phyloP scores from a whole-genome alignment of 805 yeast species.

The Wickerhamia fluorescens region DNA sequence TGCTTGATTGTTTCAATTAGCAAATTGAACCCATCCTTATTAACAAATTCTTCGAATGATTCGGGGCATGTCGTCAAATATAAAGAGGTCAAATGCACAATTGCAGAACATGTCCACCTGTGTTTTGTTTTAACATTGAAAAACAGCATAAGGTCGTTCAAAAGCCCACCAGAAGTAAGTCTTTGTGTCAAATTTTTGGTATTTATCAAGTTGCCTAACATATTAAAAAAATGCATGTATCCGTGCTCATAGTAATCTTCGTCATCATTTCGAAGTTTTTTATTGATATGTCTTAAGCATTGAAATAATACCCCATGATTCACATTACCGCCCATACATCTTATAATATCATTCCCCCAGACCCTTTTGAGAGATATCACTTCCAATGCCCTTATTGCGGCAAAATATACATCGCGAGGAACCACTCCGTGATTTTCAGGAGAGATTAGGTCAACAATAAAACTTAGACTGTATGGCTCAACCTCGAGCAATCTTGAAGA shows the following conservation, averaged over 20 bases:
- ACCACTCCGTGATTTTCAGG: slow-evolving; percentile 47
- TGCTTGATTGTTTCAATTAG: slow-evolving; percentile 53
- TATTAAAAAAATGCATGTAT: slow-evolving; percentile 50
- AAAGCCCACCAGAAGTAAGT: slow-evolving; percentile 68
- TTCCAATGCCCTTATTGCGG: slow-evolving; percentile 62
- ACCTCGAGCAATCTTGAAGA: slow-evolving; percentile 62
- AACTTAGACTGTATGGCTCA: slow-evolving; percentile 62
- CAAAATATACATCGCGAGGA: slow-evolving; percentile 45
- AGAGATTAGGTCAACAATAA: slow-evolving; percentile 64
- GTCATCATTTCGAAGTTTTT: slow-evolving; percentile 37
- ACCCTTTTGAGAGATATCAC: slow-evolving; percentile 58
- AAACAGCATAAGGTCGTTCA: slow-evolving; percentile 58
- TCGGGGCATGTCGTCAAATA: slow-evolving; percentile 40
- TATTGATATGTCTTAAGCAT: slow-evolving; percentile 56
- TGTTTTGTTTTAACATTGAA: slow-evolving; percentile 44
- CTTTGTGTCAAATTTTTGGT: slow-evolving; percentile 49
- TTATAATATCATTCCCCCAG: slow-evolving; percentile 71
- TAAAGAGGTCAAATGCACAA: slow-evolving; percentile 45
- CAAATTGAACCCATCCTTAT: slow-evolving; percentile 55
- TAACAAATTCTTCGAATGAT: slow-evolving; percentile 55
- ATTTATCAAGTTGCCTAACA: slow-evolving; percentile 56
- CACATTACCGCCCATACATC: slow-evolving; percentile 78
- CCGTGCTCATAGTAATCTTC: slow-evolving; percentile 28
- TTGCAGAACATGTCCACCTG: slow-evolving; percentile 51
- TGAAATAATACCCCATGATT: slow-evolving; percentile 79